Percentiles rank a stretch among this genome's conserved stretches.
Conservation (phyloP, 495 filamentous ascomycete species). For the Aspergillus conjunctus region DNA sequence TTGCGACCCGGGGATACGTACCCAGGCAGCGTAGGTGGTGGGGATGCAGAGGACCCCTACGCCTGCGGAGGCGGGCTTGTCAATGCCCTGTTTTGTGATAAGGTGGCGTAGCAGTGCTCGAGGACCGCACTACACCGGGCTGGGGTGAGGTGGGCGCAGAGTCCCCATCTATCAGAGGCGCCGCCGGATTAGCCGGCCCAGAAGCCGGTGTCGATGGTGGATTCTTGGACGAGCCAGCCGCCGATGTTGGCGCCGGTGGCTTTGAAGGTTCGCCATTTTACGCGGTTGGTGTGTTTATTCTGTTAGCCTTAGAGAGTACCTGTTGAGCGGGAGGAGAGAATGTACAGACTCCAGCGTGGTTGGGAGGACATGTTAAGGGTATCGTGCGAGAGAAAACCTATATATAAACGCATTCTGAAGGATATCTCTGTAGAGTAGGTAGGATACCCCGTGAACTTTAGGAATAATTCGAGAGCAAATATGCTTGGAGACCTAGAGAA, state of each 20-base stretch:
- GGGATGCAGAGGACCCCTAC: constrained; percentile 37
- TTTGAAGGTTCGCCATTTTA: constrained; percentile 33
- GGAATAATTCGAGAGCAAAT: no score
- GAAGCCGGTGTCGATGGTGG: constrained; percentile 33
- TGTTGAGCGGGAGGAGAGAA: no score
- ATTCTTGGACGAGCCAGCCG: constrained; percentile 40
- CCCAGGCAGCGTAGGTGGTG: constrained; percentile 32
- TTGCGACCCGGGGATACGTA: constrained; percentile 32
- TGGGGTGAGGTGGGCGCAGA: constrained; percentile 30
- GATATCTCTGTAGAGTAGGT: no score
- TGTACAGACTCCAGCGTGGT: no score
- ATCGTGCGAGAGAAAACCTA: no score
- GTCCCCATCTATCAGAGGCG: constrained; percentile 35
- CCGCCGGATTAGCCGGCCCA: constrained; percentile 28
- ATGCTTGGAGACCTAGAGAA: no score
- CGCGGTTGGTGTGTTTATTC: constrained; percentile 16
- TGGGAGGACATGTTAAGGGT: no score
- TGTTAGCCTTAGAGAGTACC: no score
- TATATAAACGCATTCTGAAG: no score
- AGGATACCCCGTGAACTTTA: no score
- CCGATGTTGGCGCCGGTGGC: constrained; percentile 36
- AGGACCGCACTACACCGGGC: constrained; percentile 26
- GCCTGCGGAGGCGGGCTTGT: constrained; percentile 29
- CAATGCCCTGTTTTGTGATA: constrained; percentile 33
- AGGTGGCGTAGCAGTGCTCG: constrained; percentile 35